Conservation (phyloP, 371 early-diverging fungal genomes). For the Rhizomucor pusillus region DNA sequence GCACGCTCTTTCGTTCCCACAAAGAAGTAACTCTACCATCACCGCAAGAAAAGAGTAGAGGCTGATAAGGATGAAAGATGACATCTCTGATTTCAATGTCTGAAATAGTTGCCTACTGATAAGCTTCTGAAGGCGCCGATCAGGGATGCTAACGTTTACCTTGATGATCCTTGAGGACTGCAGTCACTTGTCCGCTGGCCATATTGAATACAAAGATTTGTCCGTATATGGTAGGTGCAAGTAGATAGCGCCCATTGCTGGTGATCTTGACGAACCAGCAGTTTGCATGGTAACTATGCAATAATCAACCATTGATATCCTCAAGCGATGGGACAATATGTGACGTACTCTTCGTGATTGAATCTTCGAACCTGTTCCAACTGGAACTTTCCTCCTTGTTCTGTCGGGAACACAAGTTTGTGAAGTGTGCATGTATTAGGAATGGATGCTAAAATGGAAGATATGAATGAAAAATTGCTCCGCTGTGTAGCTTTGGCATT, state of each 20-base stretch:
- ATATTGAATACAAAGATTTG: slow-evolving; percentile 81
- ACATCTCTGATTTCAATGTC: slow-evolving; percentile 89
- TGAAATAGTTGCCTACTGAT: slow-evolving; percentile 53
- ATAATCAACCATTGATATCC: slow-evolving; percentile 38
- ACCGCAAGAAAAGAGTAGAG: slow-evolving; percentile 76
- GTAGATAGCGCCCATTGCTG: slow-evolving; percentile 81
- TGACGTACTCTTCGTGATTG: slow-evolving; percentile 71
- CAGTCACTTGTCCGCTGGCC: slow-evolving; percentile 68
- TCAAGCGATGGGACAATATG: neutral
- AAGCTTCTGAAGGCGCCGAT: neutral
- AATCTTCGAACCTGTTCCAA: slow-evolving; percentile 69
- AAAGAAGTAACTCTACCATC: slow-evolving; percentile 68
- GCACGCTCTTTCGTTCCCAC: neutral
- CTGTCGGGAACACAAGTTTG: slow-evolving; percentile 75
- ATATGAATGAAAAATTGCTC: too few species aligned
- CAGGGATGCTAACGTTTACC: slow-evolving; percentile 32
- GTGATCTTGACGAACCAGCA: slow-evolving; percentile 89
- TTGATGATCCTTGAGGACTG: slow-evolving; percentile 75
- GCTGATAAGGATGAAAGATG: slow-evolving; percentile 80
- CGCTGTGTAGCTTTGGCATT: neutral
- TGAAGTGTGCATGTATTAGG: slow-evolving; percentile 84
- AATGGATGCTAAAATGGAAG: slow-evolving; percentile 54
- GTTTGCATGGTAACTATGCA: slow-evolving; percentile 76
- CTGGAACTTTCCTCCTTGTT: slow-evolving; percentile 60
- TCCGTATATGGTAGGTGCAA: slow-evolving; percentile 87